Base-by-base conservation (phyloP, 2,329 filamentous ascomycete species). In the Anthostomella pinea region DNA sequence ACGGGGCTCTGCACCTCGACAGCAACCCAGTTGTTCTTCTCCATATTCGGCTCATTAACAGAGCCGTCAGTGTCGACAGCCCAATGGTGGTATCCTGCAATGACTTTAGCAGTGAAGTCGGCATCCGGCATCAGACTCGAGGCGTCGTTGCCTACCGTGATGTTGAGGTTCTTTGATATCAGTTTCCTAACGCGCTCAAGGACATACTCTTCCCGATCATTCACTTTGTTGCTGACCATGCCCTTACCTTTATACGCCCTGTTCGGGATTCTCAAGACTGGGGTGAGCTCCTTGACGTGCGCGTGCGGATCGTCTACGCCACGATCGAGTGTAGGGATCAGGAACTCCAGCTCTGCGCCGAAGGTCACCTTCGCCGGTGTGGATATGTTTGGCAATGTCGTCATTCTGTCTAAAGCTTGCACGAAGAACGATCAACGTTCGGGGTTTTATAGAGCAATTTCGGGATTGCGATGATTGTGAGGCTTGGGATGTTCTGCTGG, bases 1-100 rank as follows among this genome's bases (percentile, higher is more conserved):
- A 33, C 45, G 3, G 48, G 43, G 5, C 39, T 46, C 13, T 6
- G 16, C 4, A 52, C 22, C 22, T 53, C 50, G 1, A 52, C 24
- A 4, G 8, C n/a, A 6, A 16, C 3, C n/a, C 28, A 45, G 0
- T 17, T 27, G 20, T 35, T 29, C 8, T 21, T 22, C 16, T 14
- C 13, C 10, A 10, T 15, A 5, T 25, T 3, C 16, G 6, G 9
- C 3, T 22, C 2, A 6, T 35, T 16, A 8, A 18, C 30, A 2
- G 15, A 9, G n/a, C 32, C 32, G 5, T 7, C 4, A 15, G 41
- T 35, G 5, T 27, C 13, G 4, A 8, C 16, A 11, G 10, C 15
- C 28, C 28, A 30, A 13, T 14, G 2, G 3, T 14, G 7, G 14
- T 30, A 30, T 10, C 3, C 15, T 27, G 25, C 15, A 8, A 27